Evolutionary conservation across 2,329 filamentous ascomycete genomes (phyloP), one percentile per base, ranked within the genome.

Genomic region (Magnaporthales sp.): DNA sequence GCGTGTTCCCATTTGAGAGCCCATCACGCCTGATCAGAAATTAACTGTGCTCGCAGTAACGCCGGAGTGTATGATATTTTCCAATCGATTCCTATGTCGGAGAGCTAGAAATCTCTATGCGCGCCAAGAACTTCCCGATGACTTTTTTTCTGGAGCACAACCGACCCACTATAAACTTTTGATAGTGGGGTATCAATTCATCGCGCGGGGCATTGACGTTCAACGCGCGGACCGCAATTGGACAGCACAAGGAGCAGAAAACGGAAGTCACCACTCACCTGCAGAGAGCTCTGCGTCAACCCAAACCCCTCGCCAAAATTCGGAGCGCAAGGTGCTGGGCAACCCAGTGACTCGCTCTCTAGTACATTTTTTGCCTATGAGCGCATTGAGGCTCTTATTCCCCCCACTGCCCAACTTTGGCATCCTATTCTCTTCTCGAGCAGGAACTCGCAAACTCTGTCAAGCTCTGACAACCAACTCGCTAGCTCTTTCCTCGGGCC

Each of bases 331-430:
- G 61, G 64, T 66, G 64, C 62, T 64, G 62, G 62, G 32, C 24
- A 38, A 19, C 58, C 67, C 67, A 65, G 70, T 73, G 72, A 73
- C 70, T 73, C 72, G 73, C 71, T 66, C 56, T 22, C 31, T 26
- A 19, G 15, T 62, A 69, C 65, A 69, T 73, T 71, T 67, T 60
- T 27, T 60, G 56, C 56, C 56, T 27, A 74, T 75, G 73, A 72
- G 71, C 69, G 70, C 68, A 65, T 64, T 68, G 22, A 64, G 64
- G 22, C 63, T 46, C 22, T 29, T 22, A 19, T 26, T 6, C 30
- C 13, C 31, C 31, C 30, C 51, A 58, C 64, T 62, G 64, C 64
- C 56, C 31, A 62, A 31, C 32, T 31, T 46, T 15, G 54, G 64
- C 65, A 62, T 61, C 66, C 66, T 67, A 58, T 69, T 63, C 26